Evolutionary conservation across 1,284 basidiomycete genomes (phyloP).

Genomic region (Leccinum pallidistipes): DNA sequence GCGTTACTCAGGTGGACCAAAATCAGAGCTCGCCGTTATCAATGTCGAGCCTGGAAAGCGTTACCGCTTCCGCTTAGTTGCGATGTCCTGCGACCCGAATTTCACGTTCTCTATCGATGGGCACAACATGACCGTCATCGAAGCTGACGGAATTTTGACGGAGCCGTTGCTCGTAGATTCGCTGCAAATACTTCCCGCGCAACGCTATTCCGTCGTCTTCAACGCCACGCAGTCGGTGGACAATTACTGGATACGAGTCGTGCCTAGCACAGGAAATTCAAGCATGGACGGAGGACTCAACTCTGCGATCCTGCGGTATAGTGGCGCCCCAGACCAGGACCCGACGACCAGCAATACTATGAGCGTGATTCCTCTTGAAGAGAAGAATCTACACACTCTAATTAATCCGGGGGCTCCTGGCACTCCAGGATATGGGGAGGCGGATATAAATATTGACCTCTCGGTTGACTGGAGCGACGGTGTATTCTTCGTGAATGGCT

Average conservation of each 20-base stretch:
- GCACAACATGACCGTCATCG: constrained; percentile 41
- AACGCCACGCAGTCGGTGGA: constrained; percentile 37
- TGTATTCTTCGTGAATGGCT: constrained; percentile 23
- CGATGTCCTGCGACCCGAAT: constrained; percentile 41
- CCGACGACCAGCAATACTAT: constrained; percentile 37
- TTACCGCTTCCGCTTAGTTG: constrained; percentile 45
- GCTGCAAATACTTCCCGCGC: constrained; percentile 34
- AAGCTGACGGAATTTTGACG: constrained; percentile 39
- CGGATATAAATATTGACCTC: constrained; percentile 32
- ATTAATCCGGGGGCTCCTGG: constrained; percentile 37
- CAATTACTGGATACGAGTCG: constrained; percentile 39
- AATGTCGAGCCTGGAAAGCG: constrained; percentile 32
- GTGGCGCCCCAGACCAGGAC: constrained; percentile 41
- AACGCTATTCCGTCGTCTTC: constrained; percentile 42
- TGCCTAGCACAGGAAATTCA: constrained; percentile 15
- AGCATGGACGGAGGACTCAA: constrained; percentile 41
- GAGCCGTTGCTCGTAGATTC: constrained; percentile 33
- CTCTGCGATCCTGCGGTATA: constrained; percentile 55
- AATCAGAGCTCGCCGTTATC: constrained; percentile 26
- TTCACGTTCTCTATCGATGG: constrained; percentile 41
- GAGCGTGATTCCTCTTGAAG: constrained; percentile 28
- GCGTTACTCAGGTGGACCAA: constrained; percentile 39
- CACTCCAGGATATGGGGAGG: constrained; percentile 29
- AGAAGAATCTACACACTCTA: constrained; percentile 37
- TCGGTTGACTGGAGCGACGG: constrained; percentile 21